A percentile compares a stretch with the other conserved stretches of the same genome.
Conservation (phyloP, 495 filamentous ascomycete genomes). For the Pseudomonodictys pantanalensis region DNA sequence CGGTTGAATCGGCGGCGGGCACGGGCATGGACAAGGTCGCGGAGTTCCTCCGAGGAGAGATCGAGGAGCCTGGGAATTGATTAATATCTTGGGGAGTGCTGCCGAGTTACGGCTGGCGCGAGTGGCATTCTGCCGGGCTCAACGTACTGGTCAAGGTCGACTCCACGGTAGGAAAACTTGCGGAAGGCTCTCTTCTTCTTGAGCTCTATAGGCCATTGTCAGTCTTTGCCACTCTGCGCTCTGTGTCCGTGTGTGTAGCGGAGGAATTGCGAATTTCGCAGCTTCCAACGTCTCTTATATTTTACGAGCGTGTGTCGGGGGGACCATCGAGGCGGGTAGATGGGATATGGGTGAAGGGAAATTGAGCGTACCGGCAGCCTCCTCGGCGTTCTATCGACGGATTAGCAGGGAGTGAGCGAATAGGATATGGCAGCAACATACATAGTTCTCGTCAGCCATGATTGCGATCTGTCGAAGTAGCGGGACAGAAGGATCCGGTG, state of each 20-base stretch:
- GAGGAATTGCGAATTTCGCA: no score
- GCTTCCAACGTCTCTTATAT: no score
- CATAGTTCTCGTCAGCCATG: constrained; percentile 93
- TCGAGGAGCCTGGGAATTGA: constrained; percentile 75
- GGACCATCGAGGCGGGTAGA: background rate
- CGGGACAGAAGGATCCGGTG: constrained; percentile 26
- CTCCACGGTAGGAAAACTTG: constrained; percentile 99
- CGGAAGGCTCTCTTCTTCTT: constrained; percentile 99
- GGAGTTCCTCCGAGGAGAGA: constrained; percentile 96
- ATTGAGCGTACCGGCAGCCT: constrained; percentile 73
- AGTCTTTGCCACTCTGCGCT: constrained; percentile 38
- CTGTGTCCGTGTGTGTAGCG: background rate
- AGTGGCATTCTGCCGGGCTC: constrained; percentile 17
- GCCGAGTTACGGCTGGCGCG: background rate
- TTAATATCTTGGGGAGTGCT: background rate
- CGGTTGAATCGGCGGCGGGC: constrained; percentile 99
- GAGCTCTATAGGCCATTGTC: constrained; percentile 62
- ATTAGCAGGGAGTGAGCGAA: no score
- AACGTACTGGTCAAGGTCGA: constrained; percentile 97
- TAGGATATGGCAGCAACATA: no score
- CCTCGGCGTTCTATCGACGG: constrained; percentile 73
- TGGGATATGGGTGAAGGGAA: constrained; percentile 1
- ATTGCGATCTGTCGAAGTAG: constrained; percentile 52
- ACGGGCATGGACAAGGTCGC: constrained; percentile 97
- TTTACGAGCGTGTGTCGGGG: no score